Evolutionary conservation across 139 green algal genomes (phyloP), one percentile per base, ranked within the genome.

Genomic region (Dunaliella primolecta): DNA sequence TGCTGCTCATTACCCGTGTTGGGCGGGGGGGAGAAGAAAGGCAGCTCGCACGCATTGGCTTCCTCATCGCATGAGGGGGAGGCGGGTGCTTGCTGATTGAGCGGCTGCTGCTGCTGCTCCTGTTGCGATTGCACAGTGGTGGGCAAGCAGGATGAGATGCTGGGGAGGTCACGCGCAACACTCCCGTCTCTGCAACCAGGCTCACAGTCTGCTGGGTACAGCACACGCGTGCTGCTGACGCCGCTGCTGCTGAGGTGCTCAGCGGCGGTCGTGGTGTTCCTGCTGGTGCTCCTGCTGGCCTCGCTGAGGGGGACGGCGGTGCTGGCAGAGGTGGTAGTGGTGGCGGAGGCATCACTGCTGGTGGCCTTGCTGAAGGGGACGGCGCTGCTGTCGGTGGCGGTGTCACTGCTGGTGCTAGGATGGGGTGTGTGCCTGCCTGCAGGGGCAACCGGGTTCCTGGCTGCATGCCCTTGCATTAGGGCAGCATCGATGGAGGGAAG

Each of bases 341-440:
- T 30, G 46, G 37, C 36, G 25, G 1, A 31, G 74, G 31, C 34
- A 36, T 21, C 56, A 1, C 83, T 80, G 72, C 85, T 78, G 74
- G 46, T n/a, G n/a, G n/a, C n/a, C n/a, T n/a, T n/a, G n/a, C n/a
- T n/a, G n/a, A n/a, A n/a, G n/a, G n/a, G n/a, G n/a, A n/a, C n/a
- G n/a, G n/a, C 0, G 38, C 37, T 78, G 75, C 83, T 70, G 55
- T 37, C 56, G 85, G 72, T 81, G 75, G 25, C 2, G 81, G 78
- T 76, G 79, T 82, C 0, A 76, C 78, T 64, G 23, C 31, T 38
- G 77, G 46, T 64, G 20, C 29, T 31, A n/a, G n/a, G n/a, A n/a
- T n/a, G n/a, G n/a, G n/a, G n/a, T n/a, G n/a, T n/a, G n/a, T n/a
- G n/a, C n/a, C n/a, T n/a, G n/a, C n/a, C n/a, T n/a, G n/a, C n/a